These are phyloP conservation scores for Diplodia sapinea DNA, from an alignment of 2,329 filamentous ascomycete genomes.

Conservation along the genomic window DNA sequence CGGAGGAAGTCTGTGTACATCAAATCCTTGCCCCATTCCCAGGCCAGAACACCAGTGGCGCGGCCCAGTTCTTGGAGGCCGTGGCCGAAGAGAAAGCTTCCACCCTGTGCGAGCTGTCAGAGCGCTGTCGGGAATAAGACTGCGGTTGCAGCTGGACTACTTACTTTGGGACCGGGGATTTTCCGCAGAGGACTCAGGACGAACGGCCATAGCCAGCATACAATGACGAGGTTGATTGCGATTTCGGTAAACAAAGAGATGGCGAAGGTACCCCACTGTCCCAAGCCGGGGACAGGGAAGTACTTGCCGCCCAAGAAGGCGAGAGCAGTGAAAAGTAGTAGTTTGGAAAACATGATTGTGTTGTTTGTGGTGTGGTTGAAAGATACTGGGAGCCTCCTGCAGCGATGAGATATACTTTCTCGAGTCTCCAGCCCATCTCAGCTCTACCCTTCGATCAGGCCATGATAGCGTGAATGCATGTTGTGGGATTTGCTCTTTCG, in stretches of 20 bases:
- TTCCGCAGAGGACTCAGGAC: constrained; percentile 9
- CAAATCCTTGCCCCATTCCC: constrained; percentile 1
- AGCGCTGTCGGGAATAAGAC: no score
- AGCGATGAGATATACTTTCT: background rate
- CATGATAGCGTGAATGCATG: no score
- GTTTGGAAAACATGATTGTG: constrained; percentile 16
- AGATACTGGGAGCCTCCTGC: background rate
- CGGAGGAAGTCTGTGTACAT: background rate
- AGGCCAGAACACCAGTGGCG: constrained; percentile 2
- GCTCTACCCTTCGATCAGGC: no score
- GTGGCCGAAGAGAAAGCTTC: constrained; percentile 1
- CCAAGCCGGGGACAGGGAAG: background rate
- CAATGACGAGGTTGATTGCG: background rate
- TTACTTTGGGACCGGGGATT: background rate
- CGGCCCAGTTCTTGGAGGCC: constrained; percentile 1
- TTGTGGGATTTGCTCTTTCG: no score
- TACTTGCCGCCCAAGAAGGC: background rate
- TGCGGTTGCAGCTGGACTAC: background rate
- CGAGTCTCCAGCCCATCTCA: background rate
- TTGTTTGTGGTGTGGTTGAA: background rate
- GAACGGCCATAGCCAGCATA: constrained; percentile 7
- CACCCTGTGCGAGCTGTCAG: background rate
- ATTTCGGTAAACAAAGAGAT: background rate
- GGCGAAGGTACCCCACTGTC: constrained; percentile 5
- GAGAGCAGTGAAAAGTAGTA: constrained; percentile 5